phyloP scores from a whole-genome alignment of 768 basidiomycete genomes.

The Infundibulicybe gibba region DNA sequence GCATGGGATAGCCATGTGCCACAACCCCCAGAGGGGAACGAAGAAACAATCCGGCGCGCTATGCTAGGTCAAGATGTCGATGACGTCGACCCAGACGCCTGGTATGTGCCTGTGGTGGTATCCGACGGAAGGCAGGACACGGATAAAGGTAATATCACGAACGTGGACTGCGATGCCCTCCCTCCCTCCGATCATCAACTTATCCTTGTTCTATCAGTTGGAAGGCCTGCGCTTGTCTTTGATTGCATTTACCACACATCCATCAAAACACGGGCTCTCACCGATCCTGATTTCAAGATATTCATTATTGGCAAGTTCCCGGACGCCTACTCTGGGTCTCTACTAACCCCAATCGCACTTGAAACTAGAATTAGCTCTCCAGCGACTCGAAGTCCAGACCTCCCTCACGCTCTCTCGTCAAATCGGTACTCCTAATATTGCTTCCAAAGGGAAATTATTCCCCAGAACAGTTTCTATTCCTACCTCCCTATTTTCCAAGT shows the following conservation, averaged over 20 bases:
- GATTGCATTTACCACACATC: slow-evolving; percentile 66
- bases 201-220: slow-evolving; percentile 40
- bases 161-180: not conserved
- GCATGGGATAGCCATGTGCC: slow-evolving; percentile 70
- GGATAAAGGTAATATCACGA: slow-evolving; percentile 58
- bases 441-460: slow-evolving; percentile 65
- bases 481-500: slow-evolving; percentile 26
- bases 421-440: slow-evolving; percentile 73
- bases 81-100: slow-evolving; percentile 35
- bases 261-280: slow-evolving; percentile 55
- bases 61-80: slow-evolving; percentile 47
- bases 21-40: slow-evolving; percentile 57
- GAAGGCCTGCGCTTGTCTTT: slow-evolving; percentile 65
- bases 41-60: slow-evolving; percentile 55
- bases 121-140: slow-evolving; percentile 58
- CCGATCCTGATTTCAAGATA: slow-evolving; percentile 61
- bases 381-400: slow-evolving; percentile 62
- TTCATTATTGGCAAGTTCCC: slow-evolving; percentile 61
- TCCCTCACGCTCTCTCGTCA: slow-evolving; percentile 60
- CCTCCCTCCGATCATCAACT: slow-evolving; percentile 7
- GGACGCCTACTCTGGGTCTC: not conserved
- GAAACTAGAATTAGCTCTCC: slow-evolving; percentile 58
- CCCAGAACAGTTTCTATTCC: slow-evolving; percentile 60
- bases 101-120: slow-evolving; percentile 69
- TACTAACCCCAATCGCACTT: not conserved